Conservation (phyloP, 1,139 yeast genomes). For the Torulaspora globosa region DNA sequence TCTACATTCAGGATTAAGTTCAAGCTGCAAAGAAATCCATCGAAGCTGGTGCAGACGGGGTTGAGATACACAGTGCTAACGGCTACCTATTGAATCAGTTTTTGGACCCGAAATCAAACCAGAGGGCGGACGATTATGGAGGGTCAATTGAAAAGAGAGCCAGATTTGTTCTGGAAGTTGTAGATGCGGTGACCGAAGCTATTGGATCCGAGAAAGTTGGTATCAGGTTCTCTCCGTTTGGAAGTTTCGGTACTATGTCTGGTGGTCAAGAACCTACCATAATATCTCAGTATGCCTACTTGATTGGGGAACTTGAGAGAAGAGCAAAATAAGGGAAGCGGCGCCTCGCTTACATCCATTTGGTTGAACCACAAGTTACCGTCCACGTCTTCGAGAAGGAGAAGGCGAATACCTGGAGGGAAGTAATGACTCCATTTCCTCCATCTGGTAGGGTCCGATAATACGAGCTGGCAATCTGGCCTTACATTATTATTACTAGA, state of each 20-base stretch:
- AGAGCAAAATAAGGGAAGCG: slow-evolving; percentile 40
- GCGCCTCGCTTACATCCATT: slow-evolving; percentile 48
- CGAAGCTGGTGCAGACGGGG: slow-evolving; percentile 62
- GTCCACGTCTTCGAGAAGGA: slow-evolving; percentile 33
- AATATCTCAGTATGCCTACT: slow-evolving; percentile 39
- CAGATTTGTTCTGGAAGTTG: slow-evolving; percentile 51
- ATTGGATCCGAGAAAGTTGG: slow-evolving; percentile 54
- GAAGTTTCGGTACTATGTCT: slow-evolving; percentile 41
- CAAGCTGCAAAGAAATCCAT: slow-evolving; percentile 39
- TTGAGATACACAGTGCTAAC: slow-evolving; percentile 66
- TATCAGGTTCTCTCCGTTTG: slow-evolving; percentile 57
- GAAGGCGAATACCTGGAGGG: slow-evolving; percentile 30
- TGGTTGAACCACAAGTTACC: slow-evolving; percentile 47
- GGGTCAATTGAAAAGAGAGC: slow-evolving; percentile 65
- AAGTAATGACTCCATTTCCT: slow-evolving; percentile 40
- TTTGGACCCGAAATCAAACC: slow-evolving; percentile 47
- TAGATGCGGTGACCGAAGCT: slow-evolving; percentile 49
- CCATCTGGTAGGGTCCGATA: slow-evolving; percentile 48
- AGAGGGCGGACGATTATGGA: slow-evolving; percentile 64
- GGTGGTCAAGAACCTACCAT: slow-evolving; percentile 35
- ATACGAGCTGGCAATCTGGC: slow-evolving; percentile 48
- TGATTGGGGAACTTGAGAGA: slow-evolving; percentile 39
- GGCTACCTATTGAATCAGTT: slow-evolving; percentile 66
- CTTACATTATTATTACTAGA: too few species aligned
- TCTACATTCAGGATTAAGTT: slow-evolving; percentile 37